Base-by-base conservation (phyloP, 345 rosid genomes). In the Hirschfeldia incana region DNA sequence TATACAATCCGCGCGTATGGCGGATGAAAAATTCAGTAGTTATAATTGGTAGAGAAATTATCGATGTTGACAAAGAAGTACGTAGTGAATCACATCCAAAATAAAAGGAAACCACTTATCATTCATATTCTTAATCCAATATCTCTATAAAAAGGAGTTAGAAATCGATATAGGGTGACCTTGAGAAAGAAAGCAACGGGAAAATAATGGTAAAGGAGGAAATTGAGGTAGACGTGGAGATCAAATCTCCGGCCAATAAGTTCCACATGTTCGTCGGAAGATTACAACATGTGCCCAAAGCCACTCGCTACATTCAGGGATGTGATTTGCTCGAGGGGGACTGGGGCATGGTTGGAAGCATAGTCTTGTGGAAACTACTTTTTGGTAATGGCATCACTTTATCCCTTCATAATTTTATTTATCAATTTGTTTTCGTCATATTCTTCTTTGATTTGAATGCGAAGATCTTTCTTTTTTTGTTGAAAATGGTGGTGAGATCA, bases 281-380 rank as follows among this genome's bases (percentile, higher is more conserved):
- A 46, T 12, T 46, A 13, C 55, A 46, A 46, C 55, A 13, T 46
- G 16, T 46, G 16, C 55, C 55, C 55, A 46, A 46, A 46, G 55
- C 55, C 55, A 46, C 55, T 46, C 16, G 55, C 55, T 46, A 46
- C 16, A 13, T 46, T 12, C 16, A 46, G 16, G 55, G 55, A 46
- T 46, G 7, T 46, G 55, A 46, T 13, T 46, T 46, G 55, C 16
- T 46, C 55, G 16, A 46, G 4, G 55, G 55, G 55, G 55, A 46
- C 55, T 46, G 55, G 55, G 55, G 16, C 55, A 46, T n/a, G 55
- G 55, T 46, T 46, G 55, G 66, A 16, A 58, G 65, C 51, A 71
- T 71, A 34, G 55, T 71, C 66, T 12, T 36, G 53, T 71, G 65
- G 75, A 71, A 71, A 17, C 59, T 58, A n/a, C 2, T 71, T 57